These are phyloP conservation scores for Grammothele lineata DNA, from an alignment of 768 basidiomycete genomes.

Conservation along the genomic window DNA sequence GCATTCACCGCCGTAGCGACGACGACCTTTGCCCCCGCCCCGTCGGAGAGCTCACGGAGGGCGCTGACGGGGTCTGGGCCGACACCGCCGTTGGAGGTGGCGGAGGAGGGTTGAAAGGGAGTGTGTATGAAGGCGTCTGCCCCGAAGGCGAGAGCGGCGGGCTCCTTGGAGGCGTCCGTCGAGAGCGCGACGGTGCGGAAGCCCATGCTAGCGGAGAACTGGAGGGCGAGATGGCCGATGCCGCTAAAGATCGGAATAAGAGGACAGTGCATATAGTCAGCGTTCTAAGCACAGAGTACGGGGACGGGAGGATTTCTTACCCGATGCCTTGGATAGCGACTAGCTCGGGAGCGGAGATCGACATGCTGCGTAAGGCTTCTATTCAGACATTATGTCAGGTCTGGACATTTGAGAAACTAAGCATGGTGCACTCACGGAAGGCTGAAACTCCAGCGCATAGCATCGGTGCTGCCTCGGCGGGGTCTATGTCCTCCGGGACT, in stretches of 20 bases:
- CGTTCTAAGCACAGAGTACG: not conserved
- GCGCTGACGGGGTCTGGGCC: constrained; percentile 12
- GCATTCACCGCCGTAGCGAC: constrained; percentile 28
- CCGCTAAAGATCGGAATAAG: constrained; percentile 8
- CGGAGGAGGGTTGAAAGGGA: too few species aligned
- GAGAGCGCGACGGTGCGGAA: constrained; percentile 34
- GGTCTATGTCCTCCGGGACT: constrained; percentile 24
- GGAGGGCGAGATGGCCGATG: constrained; percentile 32
- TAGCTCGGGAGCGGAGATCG: constrained; percentile 29
- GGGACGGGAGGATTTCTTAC: constrained; percentile 3
- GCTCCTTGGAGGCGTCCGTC: constrained; percentile 25
- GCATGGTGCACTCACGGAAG: constrained; percentile 56
- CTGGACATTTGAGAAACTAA: too few species aligned
- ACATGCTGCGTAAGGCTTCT: constrained; percentile 28
- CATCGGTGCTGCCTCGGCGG: constrained; percentile 26
- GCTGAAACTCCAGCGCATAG: constrained; percentile 35
- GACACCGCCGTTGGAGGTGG: too few species aligned
- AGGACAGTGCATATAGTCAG: not conserved
- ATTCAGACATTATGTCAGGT: too few species aligned
- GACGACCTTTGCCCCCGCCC: constrained; percentile 34
- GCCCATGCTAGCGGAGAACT: constrained; percentile 32
- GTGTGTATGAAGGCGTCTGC: constrained; percentile 34
- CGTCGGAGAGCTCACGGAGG: constrained; percentile 16
- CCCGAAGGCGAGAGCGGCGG: constrained; percentile 31
- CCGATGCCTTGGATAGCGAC: constrained; percentile 37